Base-by-base conservation (phyloP, 176 grass and related monocot species). In the Musa itinerans region DNA sequence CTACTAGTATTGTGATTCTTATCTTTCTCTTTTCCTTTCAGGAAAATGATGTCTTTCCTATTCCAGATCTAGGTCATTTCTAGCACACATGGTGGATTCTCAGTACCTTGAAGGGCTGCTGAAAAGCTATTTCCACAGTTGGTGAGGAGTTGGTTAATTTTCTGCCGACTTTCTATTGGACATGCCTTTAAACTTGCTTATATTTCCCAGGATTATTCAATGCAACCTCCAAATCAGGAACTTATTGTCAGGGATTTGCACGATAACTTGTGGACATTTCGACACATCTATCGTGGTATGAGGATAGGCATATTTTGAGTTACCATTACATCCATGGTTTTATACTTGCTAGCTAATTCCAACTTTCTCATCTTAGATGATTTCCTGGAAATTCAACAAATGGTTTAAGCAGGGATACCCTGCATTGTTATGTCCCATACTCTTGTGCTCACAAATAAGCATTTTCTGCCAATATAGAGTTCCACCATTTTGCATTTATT, bases 261-360 rank as follows among this genome's bases (percentile, higher is more conserved):
- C 61, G 95, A 99, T 19, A 94, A 94, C 34, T 73, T 93, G 74
- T 99, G 95, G 95, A 94, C 95, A 77, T 99, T 99, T 54, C 88
- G 90, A 80, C 95, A 99, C 88, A 99, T 99, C 84, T 94, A 99
- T 86, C 95, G 95, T 81, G 95, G 95, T 99, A 94, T 56, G 82
- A 80, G 72, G 63, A 73, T 78, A 8, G 12, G 52, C 77, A 29
- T 29, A 29, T 29, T 29, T 29, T 52, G n/a, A 71, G 19, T 66
- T 29, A 29, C 27, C 27, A 29, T 29, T 29, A 2, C 27, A 29
- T 29, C 27, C 27, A 29, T 29, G 27, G 1, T 2, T 29, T 3
- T 29, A 2, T 29, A 29, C 27, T 29, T 29, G 27, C 27, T 29
- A 29, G 27, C 27, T 2, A 29, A 3, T 29, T 29, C 27, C 27